Base-by-base conservation (phyloP, 371 early-diverging fungal genomes). In the Catenaria anguillulae region DNA sequence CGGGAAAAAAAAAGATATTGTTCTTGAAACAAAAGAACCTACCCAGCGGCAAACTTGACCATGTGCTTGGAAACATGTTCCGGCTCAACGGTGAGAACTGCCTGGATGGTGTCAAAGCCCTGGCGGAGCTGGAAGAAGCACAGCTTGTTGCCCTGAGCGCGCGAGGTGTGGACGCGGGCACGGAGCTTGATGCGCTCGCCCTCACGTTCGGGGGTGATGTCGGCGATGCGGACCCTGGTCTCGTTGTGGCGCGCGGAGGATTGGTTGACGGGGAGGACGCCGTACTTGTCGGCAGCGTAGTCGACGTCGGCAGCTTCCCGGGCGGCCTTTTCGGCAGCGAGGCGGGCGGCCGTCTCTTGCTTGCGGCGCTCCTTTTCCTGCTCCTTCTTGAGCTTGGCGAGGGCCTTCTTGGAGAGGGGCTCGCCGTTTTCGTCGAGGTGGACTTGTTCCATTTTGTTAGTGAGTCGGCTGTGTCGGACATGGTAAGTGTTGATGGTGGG, bases 91-190 rank as follows among this genome's bases (percentile, higher is more conserved):
- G 70, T 71, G 61, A 89, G 67, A 63, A 97, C 82, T 56, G 84
- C 93, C 77, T 97, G 97, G 55, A 90, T 87, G 34, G 95, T 95
- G 55, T 79, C 74, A 43, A 82, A 83, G 60, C 84, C 78, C 75
- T 95, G 92, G 62, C 98, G 87, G 66, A 97, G 77, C 33, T 86
- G 85, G 67, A 97, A 76, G 78, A 97, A 97, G 71, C 87, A 86
- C 79, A 88, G 82, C 75, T 92, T 93, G 73, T 78, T 75, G 75
- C 95, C 88, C n/a, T 84, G 85, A 33, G 87, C 80, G 61, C 96
- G 85, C 60, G 87, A 84, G 19, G 80, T 86, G 66, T 95, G 96
- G 31, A 97, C 84, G 62, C 98, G 86, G 26, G 90, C 97, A 63
- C 88, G 84, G 60, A 94, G 75, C 63, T 80, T 75, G 45, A 97